Base-by-base conservation (phyloP, 2,329 filamentous ascomycete genomes). In the Fonsecaea multimorphosa region DNA sequence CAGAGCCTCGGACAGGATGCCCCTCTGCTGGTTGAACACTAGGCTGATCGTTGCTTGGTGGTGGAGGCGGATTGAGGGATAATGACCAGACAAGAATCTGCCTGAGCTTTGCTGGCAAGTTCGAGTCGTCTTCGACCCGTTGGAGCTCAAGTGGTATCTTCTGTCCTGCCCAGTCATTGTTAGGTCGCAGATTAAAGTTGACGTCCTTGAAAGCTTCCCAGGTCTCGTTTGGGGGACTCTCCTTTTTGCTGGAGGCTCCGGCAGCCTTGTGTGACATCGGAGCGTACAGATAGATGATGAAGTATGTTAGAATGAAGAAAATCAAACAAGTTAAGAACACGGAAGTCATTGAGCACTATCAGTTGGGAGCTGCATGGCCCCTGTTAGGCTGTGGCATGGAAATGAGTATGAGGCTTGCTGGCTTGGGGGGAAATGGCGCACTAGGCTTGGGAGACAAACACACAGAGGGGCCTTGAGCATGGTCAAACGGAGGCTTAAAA, bases 31-130 rank as follows among this genome's bases (percentile, higher is more conserved):
- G 24, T 31, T 19, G 14, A 32, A 19, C 54, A 55, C 22, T 36
- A 22, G 16, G 16, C 44, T 5, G 40, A 5, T 38, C 12, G 11
- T 12, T 32, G 19, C 36, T 49, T 34, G 29, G n/a, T n/a, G 40
- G 22, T 5, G 60, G 57, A 52, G 56, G 31, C 32, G 32, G 16
- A 44, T 19, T 36, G 16, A 49, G 46, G 19, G 16, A 44, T 14
- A 68, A 52, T 16, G 70, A 71, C 70, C 70, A 71, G 9, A 40
- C 29, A 16, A 71, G 57, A 31, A 71, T 70, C 22, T 69, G 44
- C 51, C 58, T 65, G 51, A 71, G 61, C 34, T 65, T 67, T n/a
- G 56, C 58, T 12, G 54, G 64, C 27, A 66, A 14, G 36, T 56
- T 49, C 12, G 54, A 31, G 36, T 71, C 53, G 14, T 69, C 57